Evolutionary conservation across 2,329 filamentous ascomycete genomes (phyloP).

Genomic region (Cryphonectria japonica): DNA sequence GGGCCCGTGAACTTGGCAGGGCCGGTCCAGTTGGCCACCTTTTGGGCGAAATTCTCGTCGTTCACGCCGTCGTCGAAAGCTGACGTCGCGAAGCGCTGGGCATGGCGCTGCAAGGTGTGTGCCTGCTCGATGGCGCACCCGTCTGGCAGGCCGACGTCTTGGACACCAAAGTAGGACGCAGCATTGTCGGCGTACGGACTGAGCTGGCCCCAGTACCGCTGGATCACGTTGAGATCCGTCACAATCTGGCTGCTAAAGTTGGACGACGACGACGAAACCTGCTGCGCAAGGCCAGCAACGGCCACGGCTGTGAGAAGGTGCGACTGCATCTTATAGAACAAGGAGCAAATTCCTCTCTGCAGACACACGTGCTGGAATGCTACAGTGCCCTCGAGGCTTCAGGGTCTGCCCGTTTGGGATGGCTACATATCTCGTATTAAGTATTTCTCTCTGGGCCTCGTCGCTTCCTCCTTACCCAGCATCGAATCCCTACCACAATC

Average conservation of each 20-base stretch:
- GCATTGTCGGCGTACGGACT: slow-evolving; percentile 51
- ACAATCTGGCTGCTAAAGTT: slow-evolving; percentile 27
- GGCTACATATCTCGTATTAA: not conserved
- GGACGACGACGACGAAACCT: slow-evolving; percentile 2
- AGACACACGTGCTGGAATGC: not conserved
- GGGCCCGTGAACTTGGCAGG: slow-evolving; percentile 45
- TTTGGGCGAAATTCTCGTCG: slow-evolving; percentile 52
- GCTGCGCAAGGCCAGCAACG: slow-evolving; percentile 7
- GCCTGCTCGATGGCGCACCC: slow-evolving; percentile 61
- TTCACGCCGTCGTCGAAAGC: slow-evolving; percentile 36
- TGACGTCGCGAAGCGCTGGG: slow-evolving; percentile 52
- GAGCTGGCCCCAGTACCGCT: slow-evolving; percentile 49
- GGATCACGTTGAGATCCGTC: slow-evolving; percentile 38
- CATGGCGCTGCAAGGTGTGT: slow-evolving; percentile 58
- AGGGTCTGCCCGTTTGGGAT: not conserved
- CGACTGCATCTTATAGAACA: not conserved
- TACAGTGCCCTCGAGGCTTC: slow-evolving; percentile 1
- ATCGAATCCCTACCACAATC: not conserved
- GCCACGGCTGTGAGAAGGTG: not conserved
- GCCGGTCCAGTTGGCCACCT: slow-evolving; percentile 50
- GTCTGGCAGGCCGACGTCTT: slow-evolving; percentile 50
- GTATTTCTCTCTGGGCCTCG: not conserved
- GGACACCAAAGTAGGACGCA: slow-evolving; percentile 50
- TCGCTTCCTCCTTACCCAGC: not conserved
- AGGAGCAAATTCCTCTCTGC: not conserved